Evolutionary conservation across 208 protist genomes (phyloP), one percentile per base, ranked within the genome.

Genomic region (Sergeia podlipaevii): DNA sequence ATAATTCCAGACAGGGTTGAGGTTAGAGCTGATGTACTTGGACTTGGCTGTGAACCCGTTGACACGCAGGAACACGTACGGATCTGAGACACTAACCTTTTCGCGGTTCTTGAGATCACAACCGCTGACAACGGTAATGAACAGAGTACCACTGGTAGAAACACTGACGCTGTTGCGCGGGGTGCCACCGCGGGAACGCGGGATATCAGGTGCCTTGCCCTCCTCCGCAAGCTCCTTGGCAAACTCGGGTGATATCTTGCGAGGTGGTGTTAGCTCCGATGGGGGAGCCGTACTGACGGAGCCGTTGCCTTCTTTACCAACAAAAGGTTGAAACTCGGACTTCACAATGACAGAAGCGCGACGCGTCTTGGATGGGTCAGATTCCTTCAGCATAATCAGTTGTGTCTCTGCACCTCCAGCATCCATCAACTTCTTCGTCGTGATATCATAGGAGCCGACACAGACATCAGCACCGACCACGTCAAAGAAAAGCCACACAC

Each of bases 401-500:
- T 78, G 45, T 10, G 69, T 64, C 64, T 80, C 65, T 17, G 60
- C 44, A 13, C 50, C n/a, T 15, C 72, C 61, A 15, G 33, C 55
- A 2, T 75, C 55, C 37, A 90, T 64, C 0, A 90, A 54, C 28
- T 59, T 48, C 50, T 77, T 56, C 2, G 68, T 68, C 36, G 77
- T 43, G 39, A 86, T 43, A 36, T 76, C 70, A 52, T 65, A 72
- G 50, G 68, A 41, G 15, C 82, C 82, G 29, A 90, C 72, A 43
- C 60, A 69, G 6, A 76, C 33, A 60, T 90, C 77, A 11, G 55
- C 62, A 23, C 77, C 77, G 17, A 71, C 65, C 2, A 86, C 77
- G 49, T 90, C 82, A 57, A 85, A 86, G 64, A 80, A 85, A 30
- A 85, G 47, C 77, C 74, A 90, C 20, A 90, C 59, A 24, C 69